Evolutionary conservation across 805 yeast species (phyloP).

Genomic region (Cyberlindnera samutprakarnensis): DNA sequence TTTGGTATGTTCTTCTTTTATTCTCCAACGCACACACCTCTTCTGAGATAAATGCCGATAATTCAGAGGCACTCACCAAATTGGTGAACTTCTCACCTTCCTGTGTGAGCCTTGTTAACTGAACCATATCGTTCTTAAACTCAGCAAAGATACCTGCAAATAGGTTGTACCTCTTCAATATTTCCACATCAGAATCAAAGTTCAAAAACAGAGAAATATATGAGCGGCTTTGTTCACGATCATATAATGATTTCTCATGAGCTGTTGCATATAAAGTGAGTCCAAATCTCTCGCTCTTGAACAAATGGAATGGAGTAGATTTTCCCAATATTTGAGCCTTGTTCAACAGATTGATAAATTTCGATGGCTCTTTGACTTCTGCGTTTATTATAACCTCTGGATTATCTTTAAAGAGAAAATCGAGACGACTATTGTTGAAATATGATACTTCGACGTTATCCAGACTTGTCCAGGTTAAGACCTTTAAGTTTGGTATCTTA

Average conservation of each 20-base stretch:
- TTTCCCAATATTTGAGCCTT: conserved; percentile 72
- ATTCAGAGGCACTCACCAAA: conserved; percentile 24
- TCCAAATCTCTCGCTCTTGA: conserved; percentile 39
- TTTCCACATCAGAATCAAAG: conserved; percentile 30
- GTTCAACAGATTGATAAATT: conserved; percentile 49
- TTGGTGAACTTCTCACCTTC: conserved; percentile 17
- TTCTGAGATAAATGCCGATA: conserved; percentile 29
- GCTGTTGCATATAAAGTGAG: conserved; percentile 56
- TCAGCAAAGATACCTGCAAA: conserved; percentile 43
- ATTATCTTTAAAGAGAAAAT: conserved; percentile 22
- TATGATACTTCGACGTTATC: conserved; percentile 45
- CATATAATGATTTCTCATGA: conserved; percentile 49
- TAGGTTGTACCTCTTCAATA: conserved; percentile 31
- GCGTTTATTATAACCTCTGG: conserved; percentile 14
- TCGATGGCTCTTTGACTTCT: conserved; percentile 23
- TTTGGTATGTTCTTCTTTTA: conserved; percentile 10
- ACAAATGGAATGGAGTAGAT: conserved; percentile 80
- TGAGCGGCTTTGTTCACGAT: conserved; percentile 48
- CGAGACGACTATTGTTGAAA: conserved; percentile 24
- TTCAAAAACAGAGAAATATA: conserved; percentile 65
- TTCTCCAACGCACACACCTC: conserved; percentile 28
- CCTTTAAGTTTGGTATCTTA: conserved; percentile 62
- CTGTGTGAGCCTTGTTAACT: conserved; percentile 19
- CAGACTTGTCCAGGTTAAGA: conserved; percentile 60
- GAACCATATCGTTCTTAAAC: conserved; percentile 26